Evolutionary conservation across 2,329 filamentous ascomycete species (phyloP), one percentile per base, ranked within the genome.

Genomic region (Cryphonectria carpinicola): DNA sequence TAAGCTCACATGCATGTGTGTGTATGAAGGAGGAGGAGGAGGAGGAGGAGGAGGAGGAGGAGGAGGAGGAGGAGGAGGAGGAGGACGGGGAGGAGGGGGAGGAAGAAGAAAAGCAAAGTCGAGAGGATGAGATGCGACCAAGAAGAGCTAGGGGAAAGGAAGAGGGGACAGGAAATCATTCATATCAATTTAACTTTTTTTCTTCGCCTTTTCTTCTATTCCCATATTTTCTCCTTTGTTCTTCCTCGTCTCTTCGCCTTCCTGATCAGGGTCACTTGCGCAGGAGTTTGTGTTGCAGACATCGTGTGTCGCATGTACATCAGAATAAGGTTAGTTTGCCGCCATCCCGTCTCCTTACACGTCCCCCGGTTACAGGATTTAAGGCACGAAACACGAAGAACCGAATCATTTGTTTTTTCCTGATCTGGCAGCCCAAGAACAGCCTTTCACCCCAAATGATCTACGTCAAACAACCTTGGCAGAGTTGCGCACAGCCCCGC

Each of bases 281-380:
- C 65, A 52, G 54, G 28, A 28, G 39, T 25, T 10, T 46, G 37
- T 46, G 39, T 46, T 13, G 61, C 61, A 64, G 61, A 64, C 61
- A 25, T 14, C 22, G 35, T 41, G 65, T 66, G 65, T 66, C 65
- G 65, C 65, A 58, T 41, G 52, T 58, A 56, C 37, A 43, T 35
- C 52, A 28, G 52, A 41, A 28, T 7, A 39, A 39, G 65, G 35
- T 43, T 58, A 58, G 35, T 66, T 60, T 60, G 65, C 65, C 49
- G 65, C 52, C 65, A 52, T 66, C 65, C 52, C 22, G 58, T 46
- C 4, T 66, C 56, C 56, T 58, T 66, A 58, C 54, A 28, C 14
- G 22, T 35, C 25, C 37, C 65, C 52, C 22, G 17, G 52, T 39
- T 54, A 52, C 28, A 39, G 52, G 54, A 66, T 41, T n/a, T 58